Percentiles rank a stretch among this genome's conserved stretches.
Evolutionary conservation across 441 rosid genomes (phyloP).

Genomic region (Theobroma grandiflorum): DNA sequence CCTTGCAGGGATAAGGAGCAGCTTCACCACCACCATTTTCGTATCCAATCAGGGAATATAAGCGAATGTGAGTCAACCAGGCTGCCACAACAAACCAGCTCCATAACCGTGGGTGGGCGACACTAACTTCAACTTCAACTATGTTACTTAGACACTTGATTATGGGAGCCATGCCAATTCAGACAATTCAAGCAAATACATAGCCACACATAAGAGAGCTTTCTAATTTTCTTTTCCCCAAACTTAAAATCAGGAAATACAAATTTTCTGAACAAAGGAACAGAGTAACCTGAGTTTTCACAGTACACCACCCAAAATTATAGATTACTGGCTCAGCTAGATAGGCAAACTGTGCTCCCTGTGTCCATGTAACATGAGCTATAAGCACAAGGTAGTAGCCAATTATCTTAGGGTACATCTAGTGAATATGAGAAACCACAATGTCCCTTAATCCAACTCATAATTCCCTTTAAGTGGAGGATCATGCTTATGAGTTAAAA

Average conservation of each 20-base stretch:
- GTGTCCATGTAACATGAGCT: slow-evolving; percentile 50
- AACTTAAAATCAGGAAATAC: neutral
- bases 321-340: slow-evolving; percentile 27
- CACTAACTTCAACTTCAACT: slow-evolving; percentile 54
- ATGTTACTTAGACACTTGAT: slow-evolving; percentile 55
- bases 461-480: slow-evolving; percentile 31
- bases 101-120: slow-evolving; percentile 79
- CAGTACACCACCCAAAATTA: slow-evolving; percentile 25
- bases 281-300: neutral
- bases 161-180: slow-evolving; percentile 45
- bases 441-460: slow-evolving; percentile 44
- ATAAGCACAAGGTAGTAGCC: slow-evolving; percentile 31
- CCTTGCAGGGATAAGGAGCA: slow-evolving; percentile 98
- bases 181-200: slow-evolving; percentile 36
- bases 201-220: slow-evolving; percentile 28
- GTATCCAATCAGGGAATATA: slow-evolving; percentile 47
- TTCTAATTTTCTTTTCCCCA: slow-evolving; percentile 15
- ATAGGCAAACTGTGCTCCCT: slow-evolving; percentile 29
- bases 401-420: slow-evolving; percentile 28
- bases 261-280: slow-evolving; percentile 23
- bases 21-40: slow-evolving; percentile 51
- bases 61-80: slow-evolving; percentile 80
- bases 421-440: slow-evolving; percentile 35
- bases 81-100: slow-evolving; percentile 91
- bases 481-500: slow-evolving; percentile 32